Evolutionary conservation across 2,329 filamentous ascomycete species (phyloP).

Genomic region (Claviceps arundinis): DNA sequence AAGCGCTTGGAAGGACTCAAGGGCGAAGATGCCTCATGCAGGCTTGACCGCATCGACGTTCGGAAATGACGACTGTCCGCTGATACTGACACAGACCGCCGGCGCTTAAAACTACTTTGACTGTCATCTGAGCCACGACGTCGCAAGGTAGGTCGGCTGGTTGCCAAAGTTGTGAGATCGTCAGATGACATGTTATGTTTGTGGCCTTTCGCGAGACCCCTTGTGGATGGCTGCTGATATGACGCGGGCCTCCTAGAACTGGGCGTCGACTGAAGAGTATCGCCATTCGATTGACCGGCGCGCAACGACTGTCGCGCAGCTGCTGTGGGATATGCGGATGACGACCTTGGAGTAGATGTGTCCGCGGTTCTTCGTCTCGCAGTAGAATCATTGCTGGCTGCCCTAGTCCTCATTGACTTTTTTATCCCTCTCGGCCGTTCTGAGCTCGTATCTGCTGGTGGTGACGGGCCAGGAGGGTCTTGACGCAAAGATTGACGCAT

Average conservation of each 20-base stretch:
- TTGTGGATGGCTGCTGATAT: slow-evolving; percentile 14
- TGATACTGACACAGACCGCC: slow-evolving; percentile 27
- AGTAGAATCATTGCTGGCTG: neutral
- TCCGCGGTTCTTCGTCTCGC: neutral
- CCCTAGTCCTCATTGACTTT: slow-evolving; percentile 18
- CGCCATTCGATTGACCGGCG: slow-evolving; percentile 6
- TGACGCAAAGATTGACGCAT: slow-evolving; percentile 36
- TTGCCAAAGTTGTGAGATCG: slow-evolving; percentile 8
- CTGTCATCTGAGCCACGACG: slow-evolving; percentile 52
- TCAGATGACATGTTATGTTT: slow-evolving; percentile 16
- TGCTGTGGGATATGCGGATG: slow-evolving; percentile 1
- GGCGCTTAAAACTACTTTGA: slow-evolving; percentile 71
- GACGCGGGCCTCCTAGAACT: slow-evolving; percentile 16
- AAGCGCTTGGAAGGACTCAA: slow-evolving; percentile 42
- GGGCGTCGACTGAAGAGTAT: slow-evolving; percentile 3
- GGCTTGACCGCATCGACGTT: slow-evolving; percentile 51
- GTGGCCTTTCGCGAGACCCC: slow-evolving; percentile 9
- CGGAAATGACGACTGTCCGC: slow-evolving; percentile 50
- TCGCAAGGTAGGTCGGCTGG: slow-evolving; percentile 24
- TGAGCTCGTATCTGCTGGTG: slow-evolving; percentile 5
- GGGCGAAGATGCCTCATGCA: slow-evolving; percentile 11
- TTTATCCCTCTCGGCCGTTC: slow-evolving; percentile 16
- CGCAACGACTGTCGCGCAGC: slow-evolving; percentile 15
- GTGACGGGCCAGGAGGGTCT: slow-evolving; percentile 11
- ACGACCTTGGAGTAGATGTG: neutral